A percentile compares a stretch with the other conserved stretches of the same genome.
These are phyloP conservation scores for Chrysosporium keratinophilum DNA, from an alignment of 2,329 filamentous ascomycete species.

Conservation along the genomic window DNA sequence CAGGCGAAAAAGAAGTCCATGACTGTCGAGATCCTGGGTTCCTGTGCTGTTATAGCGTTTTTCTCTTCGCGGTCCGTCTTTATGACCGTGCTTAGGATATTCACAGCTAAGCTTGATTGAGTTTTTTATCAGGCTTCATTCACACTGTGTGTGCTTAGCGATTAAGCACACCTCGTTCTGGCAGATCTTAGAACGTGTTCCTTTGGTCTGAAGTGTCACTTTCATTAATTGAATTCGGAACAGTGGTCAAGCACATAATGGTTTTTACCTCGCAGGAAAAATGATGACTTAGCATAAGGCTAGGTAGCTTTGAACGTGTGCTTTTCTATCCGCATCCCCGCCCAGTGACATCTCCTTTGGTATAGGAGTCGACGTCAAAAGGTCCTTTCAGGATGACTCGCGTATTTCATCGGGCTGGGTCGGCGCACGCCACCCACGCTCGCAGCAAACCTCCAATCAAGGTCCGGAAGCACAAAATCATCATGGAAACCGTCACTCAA, in stretches of 20 bases:
- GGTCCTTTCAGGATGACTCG: conserved; percentile 26
- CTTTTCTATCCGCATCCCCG: not conserved
- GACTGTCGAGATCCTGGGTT: not conserved
- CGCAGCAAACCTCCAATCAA: conserved; percentile 27
- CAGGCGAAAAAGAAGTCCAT: not conserved
- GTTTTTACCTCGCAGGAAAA: not conserved
- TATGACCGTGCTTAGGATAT: not conserved
- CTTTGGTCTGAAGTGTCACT: not conserved
- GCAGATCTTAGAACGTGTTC: not conserved
- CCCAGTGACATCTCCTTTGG: not conserved
- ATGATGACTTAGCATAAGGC: not conserved
- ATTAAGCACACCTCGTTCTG: conserved; percentile 8
- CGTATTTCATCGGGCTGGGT: conserved; percentile 27
- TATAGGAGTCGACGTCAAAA: not conserved
- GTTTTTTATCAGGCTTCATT: not conserved
- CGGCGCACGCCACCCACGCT: conserved; percentile 26
- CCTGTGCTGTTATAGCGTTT: not conserved
- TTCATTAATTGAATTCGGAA: not conserved
- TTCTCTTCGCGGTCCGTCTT: not conserved
- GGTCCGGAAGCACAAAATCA: conserved; percentile 44
- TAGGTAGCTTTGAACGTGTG: not conserved
- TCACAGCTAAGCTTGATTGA: conserved; percentile 5
- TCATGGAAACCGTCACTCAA: conserved; percentile 48
- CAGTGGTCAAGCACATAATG: not conserved
- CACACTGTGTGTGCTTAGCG: conserved; percentile 4